Evolutionary conservation across 1,139 yeast genomes (phyloP), one percentile per base, ranked within the genome.

Genomic region (Yamadazyma pseudoaaseri): DNA sequence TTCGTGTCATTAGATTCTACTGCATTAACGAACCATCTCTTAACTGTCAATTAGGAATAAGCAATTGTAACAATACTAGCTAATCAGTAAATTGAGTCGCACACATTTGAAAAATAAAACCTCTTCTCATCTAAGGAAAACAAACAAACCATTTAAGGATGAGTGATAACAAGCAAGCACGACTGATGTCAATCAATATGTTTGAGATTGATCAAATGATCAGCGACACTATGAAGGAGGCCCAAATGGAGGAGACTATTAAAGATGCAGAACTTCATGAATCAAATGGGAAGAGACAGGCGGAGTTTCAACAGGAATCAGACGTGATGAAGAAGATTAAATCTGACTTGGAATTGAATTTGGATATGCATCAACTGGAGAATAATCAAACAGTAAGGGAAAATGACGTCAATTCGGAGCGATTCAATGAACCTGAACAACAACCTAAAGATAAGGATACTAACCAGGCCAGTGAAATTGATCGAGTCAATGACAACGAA

Each of bases 191-290:
- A 23, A 37, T 39, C n/a, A 39, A 34, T 26, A 41, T 41, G 43
- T 43, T 39, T 30, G 45, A 33, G 23, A 31, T 41, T 10, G 43
- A 41, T 26, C 45, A 35, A 26, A 41, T 41, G 42, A 37, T 41
- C 38, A 33, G 21, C 17, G 43, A 35, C 20, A 37, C 45, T 17
- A 41, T 41, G 13, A 21, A 30, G 15, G 36, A 36, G n/a, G 24
- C 14, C 5, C 27, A 26, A 8, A 21, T 24, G 21, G 27, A 25
- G 16, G 10, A 27, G 5, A 10, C 30, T 5, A n/a, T 22, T 17
- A 14, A 16, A 16, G 12, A 24, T 5, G 9, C 18, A 12, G 22
- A 30, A 16, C 23, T 22, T 13, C 21, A 12, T 10, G 23, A 25
- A 5, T 7, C 3, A 10, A 24, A 24, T 14, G 27, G 23, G 7